Evolutionary conservation across 2,329 filamentous ascomycete species (phyloP), one percentile per base, ranked within the genome.

Genomic region (Didymella sp.): DNA sequence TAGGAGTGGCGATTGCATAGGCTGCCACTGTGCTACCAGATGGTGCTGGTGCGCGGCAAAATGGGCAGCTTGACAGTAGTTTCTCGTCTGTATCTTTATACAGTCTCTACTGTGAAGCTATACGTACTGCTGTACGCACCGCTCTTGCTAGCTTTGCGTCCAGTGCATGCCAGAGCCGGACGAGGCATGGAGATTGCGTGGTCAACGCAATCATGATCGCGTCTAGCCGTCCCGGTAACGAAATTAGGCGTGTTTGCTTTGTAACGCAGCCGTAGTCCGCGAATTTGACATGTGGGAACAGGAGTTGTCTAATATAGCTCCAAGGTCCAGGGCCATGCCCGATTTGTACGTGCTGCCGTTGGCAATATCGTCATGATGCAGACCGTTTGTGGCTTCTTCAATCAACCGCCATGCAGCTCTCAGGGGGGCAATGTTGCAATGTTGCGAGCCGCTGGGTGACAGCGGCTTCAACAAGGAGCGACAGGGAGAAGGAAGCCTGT

Each of bases 261-360:
- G 63, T 58, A 64, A 60, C 59, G 48, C 48, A 55, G 47, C 56
- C 54, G 35, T 54, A 40, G 60, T 51, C 46, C 41, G 56, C 49
- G 44, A 47, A 51, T 40, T 58, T 58, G 52, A 58, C 52, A 51
- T 60, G 51, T 58, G 58, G 66, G 67, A 67, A 65, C 68, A 61
- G 58, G 62, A 60, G 63, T 48, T 41, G 43, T 59, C 63, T 66
- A 61, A 58, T 64, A 69, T 67, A 65, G 65, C 52, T 45, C 35
- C 43, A 15, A 38, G 40, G 49, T 45, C 61, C 51, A 56, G 62
- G 62, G 40, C 51, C 58, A 50, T 59, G 54, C 40, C 45, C 31
- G 30, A 50, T 45, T 19, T 28, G 45, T 53, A 24, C 49, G 37
- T 41, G 31, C 30, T 60, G 56, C 51, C 37, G 53, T 51, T 44